Conservation (phyloP, 768 basidiomycete species). For the Kwoniella sp. region DNA sequence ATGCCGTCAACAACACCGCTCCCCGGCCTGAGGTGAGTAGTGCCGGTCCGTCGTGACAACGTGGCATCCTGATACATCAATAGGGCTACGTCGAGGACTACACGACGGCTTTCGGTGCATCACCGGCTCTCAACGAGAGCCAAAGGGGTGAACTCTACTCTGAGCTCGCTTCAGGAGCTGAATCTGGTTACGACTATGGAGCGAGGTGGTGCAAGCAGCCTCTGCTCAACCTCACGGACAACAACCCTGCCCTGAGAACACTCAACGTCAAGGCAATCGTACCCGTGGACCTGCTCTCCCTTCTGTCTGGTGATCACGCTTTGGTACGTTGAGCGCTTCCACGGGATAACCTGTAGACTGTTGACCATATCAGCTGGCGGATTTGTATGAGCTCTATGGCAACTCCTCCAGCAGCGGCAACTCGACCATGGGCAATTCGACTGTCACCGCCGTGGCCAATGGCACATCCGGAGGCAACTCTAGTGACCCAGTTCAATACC, state of each 20-base stretch:
- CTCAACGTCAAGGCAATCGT: constrained; percentile 67
- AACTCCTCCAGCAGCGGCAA: constrained; percentile 19
- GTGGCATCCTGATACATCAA: too few relatives aligned
- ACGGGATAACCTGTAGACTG: too few relatives aligned
- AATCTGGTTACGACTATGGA: constrained; percentile 57
- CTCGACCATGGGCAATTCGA: constrained; percentile 17
- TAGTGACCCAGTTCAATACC: constrained; percentile 51
- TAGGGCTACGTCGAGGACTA: constrained; percentile 62
- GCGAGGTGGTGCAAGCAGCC: constrained; percentile 53
- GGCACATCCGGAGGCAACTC: background rate
- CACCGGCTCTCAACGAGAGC: constrained; percentile 59
- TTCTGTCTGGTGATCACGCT: constrained; percentile 60
- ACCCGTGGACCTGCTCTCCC: constrained; percentile 75
- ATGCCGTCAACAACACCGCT: constrained; percentile 66
- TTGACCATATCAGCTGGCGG: constrained; percentile 30
- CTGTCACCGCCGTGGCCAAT: background rate
- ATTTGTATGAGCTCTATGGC: constrained; percentile 40
- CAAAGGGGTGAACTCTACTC: constrained; percentile 67
- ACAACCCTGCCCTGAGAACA: constrained; percentile 61
- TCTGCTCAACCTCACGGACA: constrained; percentile 51
- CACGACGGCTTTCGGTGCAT: constrained; percentile 62
- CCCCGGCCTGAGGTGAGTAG: constrained; percentile 71
- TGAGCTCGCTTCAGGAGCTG: constrained; percentile 74
- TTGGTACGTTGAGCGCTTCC: constrained; percentile 12
- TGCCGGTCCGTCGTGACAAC: background rate